A percentile compares a stretch with the other conserved stretches of the same genome.
phyloP scores from a whole-genome alignment of 495 filamentous ascomycete genomes.

The Talaromyces proteolyticus region DNA sequence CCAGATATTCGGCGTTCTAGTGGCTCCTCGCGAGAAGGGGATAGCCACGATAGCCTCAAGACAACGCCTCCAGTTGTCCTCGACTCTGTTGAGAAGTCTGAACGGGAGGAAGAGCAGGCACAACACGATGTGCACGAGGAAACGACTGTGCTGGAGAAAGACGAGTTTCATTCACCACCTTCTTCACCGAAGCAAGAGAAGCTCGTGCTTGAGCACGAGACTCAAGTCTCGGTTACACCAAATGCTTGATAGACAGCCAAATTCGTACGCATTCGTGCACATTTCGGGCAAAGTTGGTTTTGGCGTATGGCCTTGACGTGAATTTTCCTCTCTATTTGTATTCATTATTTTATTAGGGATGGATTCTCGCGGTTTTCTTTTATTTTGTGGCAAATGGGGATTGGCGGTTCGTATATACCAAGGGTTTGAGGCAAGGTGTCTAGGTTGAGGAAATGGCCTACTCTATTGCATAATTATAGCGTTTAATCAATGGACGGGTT shows the following conservation, averaged over 20 bases:
- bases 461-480: too few relatives aligned
- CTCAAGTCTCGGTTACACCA: neutral
- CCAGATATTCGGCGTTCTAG: neutral
- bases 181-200: slow-evolving; percentile 4
- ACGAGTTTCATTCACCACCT: slow-evolving; percentile 8
- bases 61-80: slow-evolving; percentile 15
- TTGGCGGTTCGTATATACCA: too few relatives aligned
- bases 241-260: too few relatives aligned
- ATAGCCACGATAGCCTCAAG: slow-evolving; percentile 14
- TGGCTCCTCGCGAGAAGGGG: neutral
- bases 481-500: too few relatives aligned
- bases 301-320: too few relatives aligned
- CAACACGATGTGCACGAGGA: neutral
- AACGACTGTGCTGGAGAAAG: slow-evolving; percentile 2
- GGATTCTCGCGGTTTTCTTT: too few relatives aligned
- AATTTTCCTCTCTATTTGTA: too few relatives aligned
- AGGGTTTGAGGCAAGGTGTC: too few relatives aligned
- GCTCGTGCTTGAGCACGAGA: neutral
- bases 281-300: too few relatives aligned
- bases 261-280: neutral
- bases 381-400: too few relatives aligned
- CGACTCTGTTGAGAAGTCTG: slow-evolving; percentile 4
- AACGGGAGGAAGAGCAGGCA: neutral
- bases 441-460: too few relatives aligned
- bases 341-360: too few relatives aligned